These are phyloP conservation scores for Epichloe gansuensis DNA, from an alignment of 2,329 filamentous ascomycete genomes.

Conservation along the genomic window DNA sequence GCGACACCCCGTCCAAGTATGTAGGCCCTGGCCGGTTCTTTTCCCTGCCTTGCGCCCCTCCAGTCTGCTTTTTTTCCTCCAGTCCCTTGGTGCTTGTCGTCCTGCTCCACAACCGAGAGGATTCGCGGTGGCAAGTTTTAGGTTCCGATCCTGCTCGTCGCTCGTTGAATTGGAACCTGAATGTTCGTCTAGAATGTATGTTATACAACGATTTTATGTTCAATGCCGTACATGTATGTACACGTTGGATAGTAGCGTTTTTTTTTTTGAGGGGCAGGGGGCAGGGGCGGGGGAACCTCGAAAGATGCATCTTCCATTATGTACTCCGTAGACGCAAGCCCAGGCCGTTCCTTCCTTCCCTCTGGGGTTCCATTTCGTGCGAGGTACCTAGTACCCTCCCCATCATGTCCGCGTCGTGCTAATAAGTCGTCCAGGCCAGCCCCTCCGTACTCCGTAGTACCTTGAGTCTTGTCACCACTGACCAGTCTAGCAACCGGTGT, in stretches of 20 bases:
- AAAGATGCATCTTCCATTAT: not conserved
- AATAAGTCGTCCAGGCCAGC: not conserved
- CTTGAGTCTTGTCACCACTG: not conserved
- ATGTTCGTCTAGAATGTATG: not conserved
- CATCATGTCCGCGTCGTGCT: not conserved
- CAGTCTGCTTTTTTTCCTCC: not conserved
- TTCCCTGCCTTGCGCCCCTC: not conserved
- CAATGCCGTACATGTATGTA: not conserved
- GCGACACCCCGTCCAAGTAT: not conserved
- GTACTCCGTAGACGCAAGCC: not conserved
- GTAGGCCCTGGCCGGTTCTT: not conserved
- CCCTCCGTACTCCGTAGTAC: not conserved
- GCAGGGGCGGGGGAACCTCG: not conserved
- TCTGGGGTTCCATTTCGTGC: not conserved
- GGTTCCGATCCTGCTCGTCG: not conserved
- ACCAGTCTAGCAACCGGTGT: not conserved
- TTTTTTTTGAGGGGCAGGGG: too few relatives aligned
- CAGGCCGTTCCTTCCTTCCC: constrained; percentile 2
- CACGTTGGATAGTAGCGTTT: too few relatives aligned
- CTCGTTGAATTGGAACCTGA: not conserved
- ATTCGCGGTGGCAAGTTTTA: not conserved
- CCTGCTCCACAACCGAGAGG: not conserved
- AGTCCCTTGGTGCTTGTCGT: too few relatives aligned
- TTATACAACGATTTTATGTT: not conserved
- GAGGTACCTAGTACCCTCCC: not conserved